A percentile compares a stretch with the other conserved stretches of the same genome.
These are phyloP conservation scores for Fusarium musae DNA, from an alignment of 2,329 filamentous ascomycete genomes.

Conservation along the genomic window DNA sequence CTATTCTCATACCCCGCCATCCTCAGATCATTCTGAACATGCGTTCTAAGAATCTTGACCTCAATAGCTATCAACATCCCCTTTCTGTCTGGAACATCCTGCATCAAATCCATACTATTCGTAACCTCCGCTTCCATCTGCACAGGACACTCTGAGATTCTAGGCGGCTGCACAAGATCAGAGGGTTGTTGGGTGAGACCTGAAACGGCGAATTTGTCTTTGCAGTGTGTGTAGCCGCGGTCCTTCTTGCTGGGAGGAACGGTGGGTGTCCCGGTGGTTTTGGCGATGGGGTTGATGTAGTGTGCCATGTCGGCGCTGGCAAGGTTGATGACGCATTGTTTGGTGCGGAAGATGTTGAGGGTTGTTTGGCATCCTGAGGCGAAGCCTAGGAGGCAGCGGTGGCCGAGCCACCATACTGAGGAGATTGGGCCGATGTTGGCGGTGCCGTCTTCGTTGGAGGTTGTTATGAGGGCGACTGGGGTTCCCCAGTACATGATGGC, in stretches of 20 bases:
- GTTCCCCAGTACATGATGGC: background rate
- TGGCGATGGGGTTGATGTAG: background rate
- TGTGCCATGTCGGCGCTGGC: background rate
- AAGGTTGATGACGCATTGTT: background rate
- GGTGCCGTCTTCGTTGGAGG: background rate
- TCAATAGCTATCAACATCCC: accelerated
- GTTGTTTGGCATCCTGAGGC: background rate
- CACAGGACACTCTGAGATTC: background rate
- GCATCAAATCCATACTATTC: background rate
- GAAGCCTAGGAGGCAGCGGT: background rate
- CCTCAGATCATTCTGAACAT: background rate
- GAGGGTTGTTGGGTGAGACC: accelerated
- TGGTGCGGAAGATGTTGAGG: background rate
- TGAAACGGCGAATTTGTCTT: background rate
- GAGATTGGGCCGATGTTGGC: background rate
- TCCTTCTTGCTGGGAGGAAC: background rate
- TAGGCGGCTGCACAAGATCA: background rate
- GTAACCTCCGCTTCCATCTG: background rate
- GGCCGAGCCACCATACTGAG: background rate
- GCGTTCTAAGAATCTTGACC: background rate
- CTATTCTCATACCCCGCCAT: background rate
- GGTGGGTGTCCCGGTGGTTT: background rate
- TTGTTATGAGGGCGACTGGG: background rate
- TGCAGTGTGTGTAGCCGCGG: background rate
- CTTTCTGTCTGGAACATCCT: background rate